Conservation (phyloP, 1,284 basidiomycete genomes). For the Cryptococcus amylolentus region DNA sequence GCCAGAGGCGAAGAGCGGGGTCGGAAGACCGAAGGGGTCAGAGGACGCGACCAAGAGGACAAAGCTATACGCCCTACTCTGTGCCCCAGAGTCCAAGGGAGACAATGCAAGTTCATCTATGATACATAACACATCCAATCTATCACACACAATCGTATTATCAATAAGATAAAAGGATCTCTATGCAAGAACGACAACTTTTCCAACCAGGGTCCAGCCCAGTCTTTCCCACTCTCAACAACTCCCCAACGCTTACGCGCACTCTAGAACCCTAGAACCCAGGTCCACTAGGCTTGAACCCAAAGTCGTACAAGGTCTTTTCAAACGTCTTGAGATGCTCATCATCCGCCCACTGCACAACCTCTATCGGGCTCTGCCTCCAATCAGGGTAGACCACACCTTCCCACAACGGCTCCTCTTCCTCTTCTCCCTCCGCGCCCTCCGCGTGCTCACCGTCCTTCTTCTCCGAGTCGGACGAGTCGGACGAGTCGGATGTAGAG, state of each 20-base stretch:
- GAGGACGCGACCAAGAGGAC: too few relatives aligned
- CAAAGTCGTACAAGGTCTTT: conserved; percentile 40
- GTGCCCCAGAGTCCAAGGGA: too few relatives aligned
- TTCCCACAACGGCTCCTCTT: neutral
- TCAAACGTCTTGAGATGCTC: conserved; percentile 41
- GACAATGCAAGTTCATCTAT: too few relatives aligned
- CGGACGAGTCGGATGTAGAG: neutral
- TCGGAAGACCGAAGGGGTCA: too few relatives aligned
- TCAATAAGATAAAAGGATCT: too few relatives aligned
- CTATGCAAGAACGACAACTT: too few relatives aligned
- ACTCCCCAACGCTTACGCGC: conserved; percentile 23
- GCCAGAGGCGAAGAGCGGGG: too few relatives aligned
- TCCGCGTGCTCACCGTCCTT: conserved; percentile 3
- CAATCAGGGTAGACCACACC: conserved; percentile 18
- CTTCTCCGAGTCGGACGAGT: neutral
- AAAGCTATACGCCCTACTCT: too few relatives aligned
- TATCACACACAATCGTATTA: too few relatives aligned
- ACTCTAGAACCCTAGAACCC: conserved; percentile 25
- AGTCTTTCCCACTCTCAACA: too few relatives aligned
- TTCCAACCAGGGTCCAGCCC: too few relatives aligned
- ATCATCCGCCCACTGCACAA: conserved; percentile 44
- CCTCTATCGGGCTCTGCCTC: conserved; percentile 42
- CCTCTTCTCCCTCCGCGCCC: neutral
- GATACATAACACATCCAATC: too few relatives aligned
- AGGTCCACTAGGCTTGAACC: conserved; percentile 42